phyloP scores from a whole-genome alignment of 345 rosid genomes.

The Syzygium aromaticum region DNA sequence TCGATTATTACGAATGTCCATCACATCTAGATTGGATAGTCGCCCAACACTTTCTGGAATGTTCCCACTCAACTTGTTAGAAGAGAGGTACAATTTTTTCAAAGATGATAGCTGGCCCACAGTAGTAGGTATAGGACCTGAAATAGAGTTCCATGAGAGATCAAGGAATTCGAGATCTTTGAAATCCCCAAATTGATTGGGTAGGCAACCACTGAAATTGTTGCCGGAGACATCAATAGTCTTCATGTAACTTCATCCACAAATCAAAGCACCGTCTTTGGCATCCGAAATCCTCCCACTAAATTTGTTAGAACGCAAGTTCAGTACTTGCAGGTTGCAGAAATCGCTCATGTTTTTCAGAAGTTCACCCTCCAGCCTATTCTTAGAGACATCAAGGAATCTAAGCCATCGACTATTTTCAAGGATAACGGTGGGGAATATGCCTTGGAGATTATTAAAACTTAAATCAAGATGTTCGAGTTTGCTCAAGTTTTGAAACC shows the following conservation, averaged over 20 bases:
- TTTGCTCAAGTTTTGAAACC: neutral
- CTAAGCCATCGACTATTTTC: neutral
- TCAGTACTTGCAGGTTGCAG: no score
- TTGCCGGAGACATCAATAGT: neutral
- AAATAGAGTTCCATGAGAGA: slow-evolving; percentile 8
- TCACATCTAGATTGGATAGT: neutral
- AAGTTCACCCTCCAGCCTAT: neutral
- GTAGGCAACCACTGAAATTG: slow-evolving; percentile 4
- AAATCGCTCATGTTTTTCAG: neutral
- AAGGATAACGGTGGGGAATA: neutral
- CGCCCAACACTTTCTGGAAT: slow-evolving; percentile 5
- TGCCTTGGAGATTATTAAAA: accelerated
- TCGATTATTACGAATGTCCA: slow-evolving; percentile 1
- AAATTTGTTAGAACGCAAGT: neutral
- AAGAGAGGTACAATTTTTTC: neutral
- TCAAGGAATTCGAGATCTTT: neutral
- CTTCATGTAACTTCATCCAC: neutral
- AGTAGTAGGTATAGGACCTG: slow-evolving; percentile 12
- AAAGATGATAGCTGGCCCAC: slow-evolving; percentile 3
- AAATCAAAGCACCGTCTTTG: neutral
- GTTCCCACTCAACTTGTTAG: slow-evolving; percentile 3
- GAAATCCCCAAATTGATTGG: neutral
- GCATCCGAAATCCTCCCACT: neutral
- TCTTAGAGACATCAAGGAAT: neutral
- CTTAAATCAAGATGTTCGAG: neutral